Percentiles rank a stretch among this genome's conserved stretches.
phyloP scores from a whole-genome alignment of 768 basidiomycete genomes.

The Leccinum variicolor region DNA sequence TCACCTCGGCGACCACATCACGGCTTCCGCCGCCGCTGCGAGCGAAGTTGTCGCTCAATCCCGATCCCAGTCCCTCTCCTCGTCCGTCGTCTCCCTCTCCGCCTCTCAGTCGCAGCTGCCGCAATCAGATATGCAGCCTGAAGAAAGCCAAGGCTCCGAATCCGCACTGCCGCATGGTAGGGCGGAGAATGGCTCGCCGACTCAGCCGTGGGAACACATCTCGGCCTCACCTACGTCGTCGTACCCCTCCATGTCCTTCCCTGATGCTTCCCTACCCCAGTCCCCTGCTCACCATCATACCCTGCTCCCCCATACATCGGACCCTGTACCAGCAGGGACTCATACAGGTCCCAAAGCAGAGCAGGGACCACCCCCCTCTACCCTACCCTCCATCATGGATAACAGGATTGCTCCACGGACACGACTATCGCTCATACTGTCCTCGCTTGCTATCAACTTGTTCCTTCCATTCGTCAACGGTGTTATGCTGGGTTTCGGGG shows the following conservation, averaged over 20 bases:
- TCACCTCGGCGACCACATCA: constrained; percentile 28
- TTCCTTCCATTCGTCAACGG: constrained; percentile 88
- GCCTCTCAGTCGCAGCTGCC: constrained; percentile 8
- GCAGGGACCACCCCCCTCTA: constrained; percentile 35
- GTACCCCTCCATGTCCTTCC: constrained; percentile 78
- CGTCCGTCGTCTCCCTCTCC: constrained; percentile 15
- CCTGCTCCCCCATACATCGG: constrained; percentile 15
- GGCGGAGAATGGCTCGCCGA: constrained; percentile 25
- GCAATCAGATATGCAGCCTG: constrained; percentile 26
- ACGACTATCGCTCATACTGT: constrained; percentile 63
- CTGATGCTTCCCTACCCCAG: constrained; percentile 56
- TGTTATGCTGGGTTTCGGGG: constrained; percentile 97
- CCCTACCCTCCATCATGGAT: constrained; percentile 72
- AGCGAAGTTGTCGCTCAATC: constrained; percentile 15
- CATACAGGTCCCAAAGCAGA: constrained; percentile 22
- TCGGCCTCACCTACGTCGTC: constrained; percentile 57
- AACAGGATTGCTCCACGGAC: constrained; percentile 60
- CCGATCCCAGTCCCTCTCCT: constrained; percentile 19
- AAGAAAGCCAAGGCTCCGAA: constrained; percentile 17
- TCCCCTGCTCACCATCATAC: constrained; percentile 34
- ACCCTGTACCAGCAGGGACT: constrained; percentile 4
- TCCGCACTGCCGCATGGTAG: constrained; percentile 5
- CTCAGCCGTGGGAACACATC: constrained; percentile 75
- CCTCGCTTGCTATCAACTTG: constrained; percentile 80
- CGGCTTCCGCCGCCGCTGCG: constrained; percentile 17